Evolutionary conservation across 208 protist species (phyloP).

Genomic region (Trypanosomatidae sp.): DNA sequence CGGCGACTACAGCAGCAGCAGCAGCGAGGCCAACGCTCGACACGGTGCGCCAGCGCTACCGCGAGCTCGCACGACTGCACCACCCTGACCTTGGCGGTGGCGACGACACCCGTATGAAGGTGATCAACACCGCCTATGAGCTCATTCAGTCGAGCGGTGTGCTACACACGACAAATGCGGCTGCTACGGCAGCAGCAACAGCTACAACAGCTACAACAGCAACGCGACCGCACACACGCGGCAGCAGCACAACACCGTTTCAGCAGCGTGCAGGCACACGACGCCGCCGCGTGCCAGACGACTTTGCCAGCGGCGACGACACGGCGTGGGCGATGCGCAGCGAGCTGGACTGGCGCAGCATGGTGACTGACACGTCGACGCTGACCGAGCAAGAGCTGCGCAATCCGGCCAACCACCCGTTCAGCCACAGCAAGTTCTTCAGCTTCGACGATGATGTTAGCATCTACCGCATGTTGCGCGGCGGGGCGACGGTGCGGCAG

Average conservation of each 20-base stretch:
- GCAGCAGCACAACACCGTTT: constrained; percentile 11
- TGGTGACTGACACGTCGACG: constrained; percentile 32
- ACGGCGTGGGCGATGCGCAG: constrained; percentile 62
- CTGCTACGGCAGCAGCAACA: not conserved
- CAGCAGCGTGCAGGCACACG: constrained; percentile 21
- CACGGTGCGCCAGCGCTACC: constrained; percentile 69
- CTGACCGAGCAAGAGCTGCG: constrained; percentile 44
- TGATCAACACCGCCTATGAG: constrained; percentile 85
- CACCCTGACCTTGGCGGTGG: constrained; percentile 83
- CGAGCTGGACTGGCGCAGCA: constrained; percentile 55
- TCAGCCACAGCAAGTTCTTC: constrained; percentile 81
- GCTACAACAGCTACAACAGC: not conserved
- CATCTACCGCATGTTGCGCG: constrained; percentile 80
- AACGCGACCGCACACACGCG: not conserved
- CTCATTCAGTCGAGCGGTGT: constrained; percentile 61
- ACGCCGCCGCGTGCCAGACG: constrained; percentile 51
- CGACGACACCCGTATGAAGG: constrained; percentile 75
- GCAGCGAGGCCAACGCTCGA: constrained; percentile 11
- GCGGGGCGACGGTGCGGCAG: constrained; percentile 64
- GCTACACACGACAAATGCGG: constrained; percentile 7
- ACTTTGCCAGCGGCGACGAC: constrained; percentile 77
- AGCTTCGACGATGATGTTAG: constrained; percentile 67
- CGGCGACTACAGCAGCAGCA: too few relatives aligned
- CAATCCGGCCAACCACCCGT: constrained; percentile 81
- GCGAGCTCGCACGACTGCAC: constrained; percentile 70